These are phyloP conservation scores for Cornus kousa DNA, from an alignment of 148 eudicot species.

Conservation along the genomic window DNA sequence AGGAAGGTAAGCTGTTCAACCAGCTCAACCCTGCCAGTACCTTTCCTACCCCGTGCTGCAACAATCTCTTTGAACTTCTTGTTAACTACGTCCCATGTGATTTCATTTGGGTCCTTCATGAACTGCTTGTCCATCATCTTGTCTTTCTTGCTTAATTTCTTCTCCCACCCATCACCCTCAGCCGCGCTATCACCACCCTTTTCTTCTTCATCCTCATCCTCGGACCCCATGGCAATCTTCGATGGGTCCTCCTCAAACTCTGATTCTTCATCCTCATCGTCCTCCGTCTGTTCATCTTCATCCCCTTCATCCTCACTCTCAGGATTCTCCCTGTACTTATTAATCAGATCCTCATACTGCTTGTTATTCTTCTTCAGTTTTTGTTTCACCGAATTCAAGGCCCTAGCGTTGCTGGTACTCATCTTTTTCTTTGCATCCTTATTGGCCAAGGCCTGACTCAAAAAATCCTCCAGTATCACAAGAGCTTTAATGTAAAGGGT, in stretches of 20 bases:
- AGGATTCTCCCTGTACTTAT: conserved; percentile 72
- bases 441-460: conserved; percentile 67
- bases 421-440: conserved; percentile 90
- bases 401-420: conserved; percentile 85
- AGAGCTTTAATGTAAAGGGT: conserved; percentile 67
- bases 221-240: conserved; percentile 27
- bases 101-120: conserved; percentile 38
- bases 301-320: conserved; percentile 51
- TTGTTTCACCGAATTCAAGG: conserved; percentile 88
- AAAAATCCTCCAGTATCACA: conserved; percentile 78
- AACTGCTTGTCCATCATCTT: conserved; percentile 71
- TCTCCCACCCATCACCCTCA: conserved; percentile 53
- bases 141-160: conserved; percentile 58
- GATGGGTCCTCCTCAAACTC: conserved; percentile 39
- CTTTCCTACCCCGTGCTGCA: conserved; percentile 85
- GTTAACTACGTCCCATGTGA: conserved; percentile 69
- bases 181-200: conserved; percentile 17
- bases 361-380: conserved; percentile 85
- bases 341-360: conserved; percentile 68
- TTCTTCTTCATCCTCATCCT: conserved; percentile 37
- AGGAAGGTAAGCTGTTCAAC: conserved; percentile 92
- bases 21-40: conserved; percentile 80
- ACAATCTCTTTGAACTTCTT: conserved; percentile 84
- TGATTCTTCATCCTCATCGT: conserved; percentile 33
- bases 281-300: conserved; percentile 22